phyloP scores from a whole-genome alignment of 257 asterid genomes.

The Apocynum venetum region DNA sequence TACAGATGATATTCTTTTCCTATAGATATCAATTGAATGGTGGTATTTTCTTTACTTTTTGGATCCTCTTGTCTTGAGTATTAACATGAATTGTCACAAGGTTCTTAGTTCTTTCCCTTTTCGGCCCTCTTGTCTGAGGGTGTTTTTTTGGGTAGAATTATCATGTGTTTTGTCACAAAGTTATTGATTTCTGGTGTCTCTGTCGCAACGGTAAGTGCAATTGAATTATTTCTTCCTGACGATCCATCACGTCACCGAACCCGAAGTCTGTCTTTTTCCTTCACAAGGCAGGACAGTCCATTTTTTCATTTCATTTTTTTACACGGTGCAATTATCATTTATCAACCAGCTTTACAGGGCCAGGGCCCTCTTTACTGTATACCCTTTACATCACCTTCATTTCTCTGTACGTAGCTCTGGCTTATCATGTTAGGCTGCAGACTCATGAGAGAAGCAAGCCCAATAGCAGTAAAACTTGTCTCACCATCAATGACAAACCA shows the following conservation, averaged over 20 bases:
- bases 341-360: neutral
- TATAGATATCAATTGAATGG: neutral
- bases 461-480: neutral
- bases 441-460: neutral
- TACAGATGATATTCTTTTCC: neutral
- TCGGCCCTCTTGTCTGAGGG: neutral
- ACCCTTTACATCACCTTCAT: neutral
- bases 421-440: no score
- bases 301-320: no score
- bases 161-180: neutral
- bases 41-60: no score
- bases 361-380: neutral
- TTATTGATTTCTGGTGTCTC: neutral
- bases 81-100: no score
- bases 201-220: neutral
- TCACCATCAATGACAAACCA: neutral
- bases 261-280: neutral
- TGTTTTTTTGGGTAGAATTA: neutral
- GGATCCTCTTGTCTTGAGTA: no score
- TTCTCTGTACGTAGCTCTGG: neutral
- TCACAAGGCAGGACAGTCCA: conserved; percentile 11
- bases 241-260: conserved; percentile 13
- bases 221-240: neutral
- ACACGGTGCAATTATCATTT: no score
- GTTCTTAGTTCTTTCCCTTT: neutral